phyloP scores from a whole-genome alignment of 495 filamentous ascomycete species.

The Aspergillus panamensis region DNA sequence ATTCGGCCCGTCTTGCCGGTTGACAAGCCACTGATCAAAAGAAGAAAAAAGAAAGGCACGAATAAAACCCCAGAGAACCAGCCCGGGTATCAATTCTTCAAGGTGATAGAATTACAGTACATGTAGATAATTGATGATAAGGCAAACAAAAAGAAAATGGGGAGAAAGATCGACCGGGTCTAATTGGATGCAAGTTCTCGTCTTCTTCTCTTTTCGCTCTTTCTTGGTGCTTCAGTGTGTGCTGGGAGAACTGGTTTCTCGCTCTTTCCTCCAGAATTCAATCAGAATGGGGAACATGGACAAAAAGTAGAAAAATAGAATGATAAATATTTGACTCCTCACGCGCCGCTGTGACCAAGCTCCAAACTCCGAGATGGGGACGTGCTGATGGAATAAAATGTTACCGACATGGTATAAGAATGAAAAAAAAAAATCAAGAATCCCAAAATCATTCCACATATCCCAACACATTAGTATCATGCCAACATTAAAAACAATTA shows the following conservation, averaged over 20 bases:
- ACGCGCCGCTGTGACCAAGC: neutral
- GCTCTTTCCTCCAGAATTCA: neutral
- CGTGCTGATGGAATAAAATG: neutral
- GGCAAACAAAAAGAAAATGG: neutral
- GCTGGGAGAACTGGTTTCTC: neutral
- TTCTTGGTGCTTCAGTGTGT: neutral
- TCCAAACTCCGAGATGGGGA: constrained; percentile 1
- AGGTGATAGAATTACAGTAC: constrained; percentile 20
- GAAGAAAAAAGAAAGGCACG: neutral
- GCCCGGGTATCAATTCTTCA: constrained; percentile 25
- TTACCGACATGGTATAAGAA: constrained; percentile 1
- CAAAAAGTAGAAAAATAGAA: constrained; percentile 1
- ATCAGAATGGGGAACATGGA: neutral
- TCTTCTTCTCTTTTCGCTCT: neutral
- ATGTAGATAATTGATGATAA: constrained; percentile 4
- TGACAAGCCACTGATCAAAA: neutral
- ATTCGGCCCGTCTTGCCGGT: too few species aligned
- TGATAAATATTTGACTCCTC: neutral
- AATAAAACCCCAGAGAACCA: constrained; percentile 10
- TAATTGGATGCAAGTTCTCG: neutral
- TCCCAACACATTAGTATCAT: constrained; percentile 32
- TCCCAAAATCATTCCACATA: constrained; percentile 26
- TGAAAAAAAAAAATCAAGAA: constrained; percentile 13
- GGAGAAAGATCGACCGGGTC: neutral
- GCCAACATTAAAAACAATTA: constrained; percentile 24